These are phyloP conservation scores for Saccharomycopsis sp. DNA, from an alignment of 805 yeast species.

Conservation along the genomic window DNA sequence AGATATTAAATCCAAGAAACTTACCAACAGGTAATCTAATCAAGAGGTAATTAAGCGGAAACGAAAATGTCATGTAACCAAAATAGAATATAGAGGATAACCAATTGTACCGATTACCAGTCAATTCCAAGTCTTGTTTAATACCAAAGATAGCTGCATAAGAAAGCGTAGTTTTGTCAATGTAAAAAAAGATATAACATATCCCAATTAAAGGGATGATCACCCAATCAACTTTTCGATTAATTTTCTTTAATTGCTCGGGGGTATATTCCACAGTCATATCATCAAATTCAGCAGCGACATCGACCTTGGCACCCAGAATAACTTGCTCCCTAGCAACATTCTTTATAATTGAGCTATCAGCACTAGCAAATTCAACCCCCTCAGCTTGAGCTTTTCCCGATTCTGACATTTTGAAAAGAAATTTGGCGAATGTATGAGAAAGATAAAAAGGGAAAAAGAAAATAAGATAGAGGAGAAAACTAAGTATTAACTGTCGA, in stretches of 20 bases:
- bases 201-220: conserved; percentile 34
- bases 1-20: conserved; percentile 27
- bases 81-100: conserved; percentile 35
- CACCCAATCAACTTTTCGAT: conserved; percentile 33
- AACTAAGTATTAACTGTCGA: no score
- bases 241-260: conserved; percentile 34
- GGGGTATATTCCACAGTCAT: conserved; percentile 27
- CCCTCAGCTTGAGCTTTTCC: not conserved
- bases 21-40: conserved; percentile 34
- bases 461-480: no score
- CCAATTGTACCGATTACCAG: conserved; percentile 36
- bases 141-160: conserved; percentile 43
- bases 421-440: no score
- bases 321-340: not conserved
- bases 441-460: no score
- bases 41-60: conserved; percentile 29
- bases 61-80: conserved; percentile 40
- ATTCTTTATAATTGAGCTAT: not conserved
- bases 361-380: not conserved
- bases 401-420: not conserved
- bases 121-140: conserved; percentile 32
- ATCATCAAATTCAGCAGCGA: conserved; percentile 14
- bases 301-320: conserved; percentile 1
- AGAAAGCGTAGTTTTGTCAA: conserved; percentile 37
- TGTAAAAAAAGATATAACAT: conserved; percentile 33